These are phyloP conservation scores for Ramaria rubella DNA, from an alignment of 768 basidiomycete genomes.

Conservation along the genomic window DNA sequence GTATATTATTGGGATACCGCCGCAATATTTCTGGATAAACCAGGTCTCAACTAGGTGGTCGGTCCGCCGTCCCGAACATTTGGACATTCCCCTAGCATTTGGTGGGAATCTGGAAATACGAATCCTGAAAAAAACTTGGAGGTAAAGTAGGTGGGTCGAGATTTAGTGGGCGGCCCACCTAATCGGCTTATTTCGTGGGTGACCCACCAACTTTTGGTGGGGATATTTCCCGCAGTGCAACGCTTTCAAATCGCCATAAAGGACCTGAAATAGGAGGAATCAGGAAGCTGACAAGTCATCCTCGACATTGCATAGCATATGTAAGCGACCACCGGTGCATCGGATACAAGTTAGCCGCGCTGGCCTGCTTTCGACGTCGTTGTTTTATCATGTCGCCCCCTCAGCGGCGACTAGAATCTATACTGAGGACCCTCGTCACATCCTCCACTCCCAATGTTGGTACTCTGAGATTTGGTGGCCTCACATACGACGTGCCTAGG, in stretches of 20 bases:
- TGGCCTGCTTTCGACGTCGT: background rate
- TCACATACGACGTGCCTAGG: constrained; percentile 47
- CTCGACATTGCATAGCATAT: too few species aligned
- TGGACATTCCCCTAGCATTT: background rate
- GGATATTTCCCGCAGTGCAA: background rate
- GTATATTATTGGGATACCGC: background rate
- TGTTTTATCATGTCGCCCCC: background rate
- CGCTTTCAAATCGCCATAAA: too few species aligned
- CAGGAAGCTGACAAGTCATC: too few species aligned
- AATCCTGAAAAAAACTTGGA: too few species aligned
- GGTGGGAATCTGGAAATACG: background rate
- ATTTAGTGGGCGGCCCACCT: background rate
- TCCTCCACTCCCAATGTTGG: constrained; percentile 30
- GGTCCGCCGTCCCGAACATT: background rate
- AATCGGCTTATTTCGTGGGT: background rate
- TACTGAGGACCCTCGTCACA: background rate
- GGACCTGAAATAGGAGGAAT: too few species aligned
- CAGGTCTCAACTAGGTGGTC: too few species aligned
- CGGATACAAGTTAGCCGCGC: background rate
- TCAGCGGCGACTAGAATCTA: constrained; percentile 1
- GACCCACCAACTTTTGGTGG: background rate
- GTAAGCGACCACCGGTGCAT: background rate
- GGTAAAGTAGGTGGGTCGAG: too few species aligned
- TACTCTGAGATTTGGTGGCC: constrained; percentile 49
- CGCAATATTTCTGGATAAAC: background rate